phyloP scores from a whole-genome alignment of 2,329 filamentous ascomycete species.

The Diplodia sapinea region DNA sequence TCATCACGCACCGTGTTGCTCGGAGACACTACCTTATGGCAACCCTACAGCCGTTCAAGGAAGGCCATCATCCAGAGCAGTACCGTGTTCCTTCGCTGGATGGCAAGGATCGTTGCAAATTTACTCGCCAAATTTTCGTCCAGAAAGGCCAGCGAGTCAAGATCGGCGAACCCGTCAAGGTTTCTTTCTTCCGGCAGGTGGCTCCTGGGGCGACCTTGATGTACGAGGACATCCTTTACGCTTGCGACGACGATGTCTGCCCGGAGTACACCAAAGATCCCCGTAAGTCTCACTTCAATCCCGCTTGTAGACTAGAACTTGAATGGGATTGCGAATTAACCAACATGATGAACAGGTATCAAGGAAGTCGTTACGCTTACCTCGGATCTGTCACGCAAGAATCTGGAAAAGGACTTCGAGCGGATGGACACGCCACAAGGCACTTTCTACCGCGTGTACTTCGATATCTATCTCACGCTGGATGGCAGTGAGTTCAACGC shows the following conservation, averaged over 20 bases:
- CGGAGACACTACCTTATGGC: constrained; percentile 99
- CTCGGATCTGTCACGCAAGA: constrained; percentile 95
- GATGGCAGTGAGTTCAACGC: constrained; percentile 98
- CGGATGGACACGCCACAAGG: constrained; percentile 98
- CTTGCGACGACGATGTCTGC: constrained; percentile 96
- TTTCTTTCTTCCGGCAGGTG: constrained; percentile 97
- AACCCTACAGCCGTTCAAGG: constrained; percentile 97
- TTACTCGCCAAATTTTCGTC: constrained; percentile 96
- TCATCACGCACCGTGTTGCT: constrained; percentile 95
- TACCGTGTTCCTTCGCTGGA: constrained; percentile 97
- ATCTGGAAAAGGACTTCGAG: constrained; percentile 98
- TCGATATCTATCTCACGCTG: constrained; percentile 80
- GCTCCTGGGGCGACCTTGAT: constrained; percentile 96
- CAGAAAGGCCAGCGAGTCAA: constrained; percentile 99
- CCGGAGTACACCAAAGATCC: constrained; percentile 99
- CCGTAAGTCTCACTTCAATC: constrained; percentile 68
- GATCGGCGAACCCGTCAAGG: constrained; percentile 98
- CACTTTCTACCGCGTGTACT: constrained; percentile 68
- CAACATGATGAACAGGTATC: constrained; percentile 70
- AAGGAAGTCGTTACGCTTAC: constrained; percentile 98
- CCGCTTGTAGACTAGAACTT: background rate
- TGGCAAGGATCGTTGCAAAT: constrained; percentile 98
- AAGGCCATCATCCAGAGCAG: constrained; percentile 96
- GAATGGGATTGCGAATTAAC: constrained; percentile 22
- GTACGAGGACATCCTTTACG: constrained; percentile 98